These are phyloP conservation scores for Crithidia fasciculata DNA, from an alignment of 208 protist species.

Conservation along the genomic window DNA sequence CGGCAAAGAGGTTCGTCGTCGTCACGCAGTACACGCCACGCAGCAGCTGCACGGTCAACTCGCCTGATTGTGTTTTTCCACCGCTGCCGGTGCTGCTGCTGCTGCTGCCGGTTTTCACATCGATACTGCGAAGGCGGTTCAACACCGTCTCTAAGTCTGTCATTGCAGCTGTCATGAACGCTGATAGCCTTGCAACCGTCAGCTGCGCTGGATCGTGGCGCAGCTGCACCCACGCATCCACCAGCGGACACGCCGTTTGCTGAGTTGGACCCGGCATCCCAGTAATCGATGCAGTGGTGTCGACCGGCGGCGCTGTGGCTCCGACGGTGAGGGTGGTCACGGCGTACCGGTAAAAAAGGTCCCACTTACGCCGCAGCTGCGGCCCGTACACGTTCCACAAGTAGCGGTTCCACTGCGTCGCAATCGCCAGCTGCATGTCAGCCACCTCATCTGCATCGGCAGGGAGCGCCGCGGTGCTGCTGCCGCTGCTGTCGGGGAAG, in stretches of 20 bases:
- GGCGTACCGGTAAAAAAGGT: constrained; percentile 19
- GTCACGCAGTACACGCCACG: constrained; percentile 24
- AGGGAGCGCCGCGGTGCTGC: background rate
- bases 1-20: constrained; percentile 21
- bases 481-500: background rate
- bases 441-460: constrained; percentile 7
- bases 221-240: constrained; percentile 28
- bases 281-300: constrained; percentile 9
- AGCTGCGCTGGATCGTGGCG: constrained; percentile 13
- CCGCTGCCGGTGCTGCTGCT: too few relatives aligned
- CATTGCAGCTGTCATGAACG: constrained; percentile 9
- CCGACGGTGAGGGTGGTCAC: constrained; percentile 18
- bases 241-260: constrained; percentile 15
- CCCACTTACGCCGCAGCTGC: constrained; percentile 35
- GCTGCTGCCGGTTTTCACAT: background rate
- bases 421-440: constrained; percentile 17
- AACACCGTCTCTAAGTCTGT: background rate
- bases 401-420: constrained; percentile 23
- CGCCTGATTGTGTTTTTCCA: background rate
- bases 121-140: background rate
- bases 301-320: constrained; percentile 7
- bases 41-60: constrained; percentile 1
- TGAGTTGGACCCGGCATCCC: background rate
- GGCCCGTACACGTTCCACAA: constrained; percentile 30
- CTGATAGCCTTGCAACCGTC: background rate